Base-by-base conservation (phyloP, 2,329 filamentous ascomycete genomes). In the Ophiostoma piceae region DNA sequence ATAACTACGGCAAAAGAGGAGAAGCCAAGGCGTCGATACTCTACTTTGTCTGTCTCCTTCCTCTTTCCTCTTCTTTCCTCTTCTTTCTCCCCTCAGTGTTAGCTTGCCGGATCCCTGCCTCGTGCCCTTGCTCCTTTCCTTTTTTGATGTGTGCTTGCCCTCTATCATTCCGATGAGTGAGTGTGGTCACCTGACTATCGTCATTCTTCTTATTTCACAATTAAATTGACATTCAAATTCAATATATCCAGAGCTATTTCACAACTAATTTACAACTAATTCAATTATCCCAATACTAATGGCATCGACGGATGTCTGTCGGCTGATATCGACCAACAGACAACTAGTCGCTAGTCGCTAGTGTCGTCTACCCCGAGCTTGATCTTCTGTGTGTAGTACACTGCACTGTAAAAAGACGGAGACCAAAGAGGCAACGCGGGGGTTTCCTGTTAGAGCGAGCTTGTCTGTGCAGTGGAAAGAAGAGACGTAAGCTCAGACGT, bases 361-460 rank as follows among this genome's bases (percentile, higher is more conserved):
- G 57, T 62, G 57, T 62, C 57, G 57, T 62, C 26, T 39, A 35
- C 51, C 16, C 51, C 19, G 68, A 54, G 19, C 37, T 67, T 54
- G 39, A 47, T 19, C 16, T 47, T 29, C 26, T 29, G 26, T 29
- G 16, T 7, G 6, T 16, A n/a, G 43, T 47, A 41, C 9, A 41
- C 8, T 41, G 39, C 3, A 41, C 39, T 12, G 39, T 3, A 9
- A 1, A 47, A 4, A 47, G 43, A 68, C 67, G 69, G 68, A 47
- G 71, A 71, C 71, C 39, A 57, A 73, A 71, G 39, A 62, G 72
- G 72, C 69, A 73, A 69, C 70, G 72, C 70, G 72, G 66, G 51
- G 67, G 66, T 68, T 67, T 67, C 68, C 16, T 47, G 19, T 47
- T 47, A 57, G 43, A 57, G 35, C 35, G 16, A 51, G 47, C 19